These are phyloP conservation scores for Colletotrichum melonis DNA, from an alignment of 2,329 filamentous ascomycete genomes.

Conservation along the genomic window DNA sequence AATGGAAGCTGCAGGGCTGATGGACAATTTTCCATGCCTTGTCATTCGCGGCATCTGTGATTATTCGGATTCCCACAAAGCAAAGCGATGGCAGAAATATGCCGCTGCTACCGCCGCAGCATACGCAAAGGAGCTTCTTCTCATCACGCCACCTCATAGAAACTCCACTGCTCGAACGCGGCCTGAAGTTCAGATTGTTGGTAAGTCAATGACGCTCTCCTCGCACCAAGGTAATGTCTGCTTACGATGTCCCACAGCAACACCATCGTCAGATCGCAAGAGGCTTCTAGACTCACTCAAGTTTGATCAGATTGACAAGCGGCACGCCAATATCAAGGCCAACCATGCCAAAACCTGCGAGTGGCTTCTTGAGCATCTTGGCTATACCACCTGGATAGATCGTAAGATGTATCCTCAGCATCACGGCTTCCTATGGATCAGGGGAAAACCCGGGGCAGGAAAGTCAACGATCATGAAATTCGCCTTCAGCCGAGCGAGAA, in stretches of 20 bases:
- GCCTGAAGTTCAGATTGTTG: not conserved
- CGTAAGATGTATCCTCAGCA: not conserved
- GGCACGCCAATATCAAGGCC: slow-evolving; percentile 24
- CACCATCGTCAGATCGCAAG: not conserved
- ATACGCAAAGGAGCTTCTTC: slow-evolving; percentile 36
- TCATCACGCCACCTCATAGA: not conserved
- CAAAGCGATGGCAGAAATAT: slow-evolving; percentile 48
- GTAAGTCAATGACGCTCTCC: no score
- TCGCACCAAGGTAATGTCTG: no score
- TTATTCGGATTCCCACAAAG: slow-evolving; percentile 51
- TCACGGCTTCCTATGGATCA: slow-evolving; percentile 14
- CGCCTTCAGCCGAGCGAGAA: not conserved
- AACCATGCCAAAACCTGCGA: slow-evolving; percentile 37
- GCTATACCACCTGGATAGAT: slow-evolving; percentile 34
- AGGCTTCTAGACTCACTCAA: slow-evolving; percentile 29
- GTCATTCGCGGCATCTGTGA: slow-evolving; percentile 49
- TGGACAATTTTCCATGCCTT: slow-evolving; percentile 41
- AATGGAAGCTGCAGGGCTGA: slow-evolving; percentile 41
- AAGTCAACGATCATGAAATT: slow-evolving; percentile 26
- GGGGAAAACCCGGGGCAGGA: slow-evolving; percentile 2
- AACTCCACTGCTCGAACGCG: not conserved
- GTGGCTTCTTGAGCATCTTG: slow-evolving; percentile 33
- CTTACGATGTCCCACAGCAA: not conserved
- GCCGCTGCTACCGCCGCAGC: slow-evolving; percentile 46
- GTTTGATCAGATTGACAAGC: slow-evolving; percentile 34